phyloP scores from a whole-genome alignment of 306 rosid species.

The Sphenostylis stenocarpa region DNA sequence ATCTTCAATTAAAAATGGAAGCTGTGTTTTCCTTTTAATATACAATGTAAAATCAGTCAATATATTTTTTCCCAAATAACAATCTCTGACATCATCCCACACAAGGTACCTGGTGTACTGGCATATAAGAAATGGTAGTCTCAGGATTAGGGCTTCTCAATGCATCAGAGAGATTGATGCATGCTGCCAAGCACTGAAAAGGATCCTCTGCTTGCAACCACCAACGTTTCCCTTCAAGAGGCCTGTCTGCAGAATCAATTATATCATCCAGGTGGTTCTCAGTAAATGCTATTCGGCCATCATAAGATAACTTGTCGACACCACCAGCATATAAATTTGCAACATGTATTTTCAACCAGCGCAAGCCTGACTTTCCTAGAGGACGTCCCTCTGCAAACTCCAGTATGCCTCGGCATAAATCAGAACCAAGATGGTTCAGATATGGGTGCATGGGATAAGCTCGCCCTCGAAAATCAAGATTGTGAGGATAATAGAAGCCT shows the following conservation, averaged over 20 bases:
- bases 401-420: slow-evolving; percentile 88
- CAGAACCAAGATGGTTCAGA: slow-evolving; percentile 97
- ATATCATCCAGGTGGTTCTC: slow-evolving; percentile 73
- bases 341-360: slow-evolving; percentile 94
- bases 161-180: slow-evolving; percentile 82
- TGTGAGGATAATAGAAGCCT: slow-evolving; percentile 96
- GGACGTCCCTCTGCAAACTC: slow-evolving; percentile 94
- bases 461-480: slow-evolving; percentile 96
- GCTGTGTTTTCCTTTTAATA: background rate
- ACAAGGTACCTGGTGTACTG: slow-evolving; percentile 84
- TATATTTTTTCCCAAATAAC: background rate
- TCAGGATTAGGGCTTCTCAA: slow-evolving; percentile 90
- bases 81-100: slow-evolving; percentile 4
- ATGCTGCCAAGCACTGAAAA: slow-evolving; percentile 89
- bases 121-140: slow-evolving; percentile 75
- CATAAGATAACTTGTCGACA: slow-evolving; percentile 77
- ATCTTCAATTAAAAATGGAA: background rate
- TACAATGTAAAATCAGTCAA: slow-evolving; percentile 21
- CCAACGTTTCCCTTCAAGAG: slow-evolving; percentile 92
- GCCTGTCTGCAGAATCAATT: slow-evolving; percentile 83
- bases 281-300: slow-evolving; percentile 68
- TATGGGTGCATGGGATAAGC: slow-evolving; percentile 98
- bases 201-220: slow-evolving; percentile 99
- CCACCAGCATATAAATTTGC: slow-evolving; percentile 94
- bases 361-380: slow-evolving; percentile 81